Percentiles rank a stretch among this genome's conserved stretches.
phyloP scores from a whole-genome alignment of 495 filamentous ascomycete genomes.

The Daldinia childiae region DNA sequence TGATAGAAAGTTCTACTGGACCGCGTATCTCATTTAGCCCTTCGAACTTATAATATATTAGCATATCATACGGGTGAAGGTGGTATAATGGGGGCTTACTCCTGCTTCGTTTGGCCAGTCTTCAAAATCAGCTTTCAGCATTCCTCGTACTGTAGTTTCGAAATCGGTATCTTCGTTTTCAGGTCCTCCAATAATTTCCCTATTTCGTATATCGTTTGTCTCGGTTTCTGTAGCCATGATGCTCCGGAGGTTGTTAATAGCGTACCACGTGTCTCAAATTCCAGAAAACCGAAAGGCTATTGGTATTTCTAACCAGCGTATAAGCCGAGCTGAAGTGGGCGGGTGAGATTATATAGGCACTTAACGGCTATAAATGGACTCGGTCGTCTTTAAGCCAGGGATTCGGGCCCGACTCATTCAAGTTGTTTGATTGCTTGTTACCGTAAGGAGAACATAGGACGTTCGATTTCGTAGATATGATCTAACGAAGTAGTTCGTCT shows the following conservation, averaged over 20 bases:
- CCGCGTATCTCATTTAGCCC: conserved; percentile 56
- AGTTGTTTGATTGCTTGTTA: not conserved
- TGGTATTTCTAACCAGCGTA: not conserved
- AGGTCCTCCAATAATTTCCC: conserved; percentile 65
- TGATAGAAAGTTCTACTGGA: conserved; percentile 52
- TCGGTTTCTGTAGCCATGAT: conserved; percentile 4
- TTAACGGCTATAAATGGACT: not conserved
- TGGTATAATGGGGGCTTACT: conserved; percentile 40
- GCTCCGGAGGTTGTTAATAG: not conserved
- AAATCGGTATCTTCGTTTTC: conserved; percentile 77
- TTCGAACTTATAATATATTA: conserved; percentile 52
- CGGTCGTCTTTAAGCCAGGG: not conserved
- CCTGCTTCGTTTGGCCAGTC: conserved; percentile 60
- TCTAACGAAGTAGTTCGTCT: not conserved
- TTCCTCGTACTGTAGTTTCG: conserved; percentile 72
- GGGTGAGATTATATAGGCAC: not conserved
- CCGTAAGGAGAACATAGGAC: not conserved
- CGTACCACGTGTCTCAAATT: not conserved
- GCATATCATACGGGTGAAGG: not conserved
- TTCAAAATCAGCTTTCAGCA: conserved; percentile 54
- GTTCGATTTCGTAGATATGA: not conserved
- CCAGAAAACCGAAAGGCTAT: not conserved
- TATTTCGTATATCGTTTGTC: conserved; percentile 44
- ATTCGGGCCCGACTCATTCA: not conserved
- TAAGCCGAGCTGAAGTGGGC: not conserved